These are phyloP conservation scores for Colletotrichum cuscutae DNA, from an alignment of 2,329 filamentous ascomycete genomes.

Conservation along the genomic window DNA sequence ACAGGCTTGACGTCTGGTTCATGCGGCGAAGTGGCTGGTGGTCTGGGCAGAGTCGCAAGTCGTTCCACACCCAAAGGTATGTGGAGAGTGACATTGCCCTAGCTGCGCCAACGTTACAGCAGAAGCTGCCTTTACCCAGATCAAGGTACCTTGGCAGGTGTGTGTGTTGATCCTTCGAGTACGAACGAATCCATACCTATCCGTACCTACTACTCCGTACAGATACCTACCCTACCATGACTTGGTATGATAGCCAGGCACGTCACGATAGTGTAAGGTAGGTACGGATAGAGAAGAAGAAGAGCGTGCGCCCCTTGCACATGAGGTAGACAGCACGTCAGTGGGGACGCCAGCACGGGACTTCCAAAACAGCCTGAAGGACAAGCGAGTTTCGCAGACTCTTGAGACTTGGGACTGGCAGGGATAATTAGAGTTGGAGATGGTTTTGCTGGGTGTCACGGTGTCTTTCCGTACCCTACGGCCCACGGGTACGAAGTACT, in stretches of 20 bases:
- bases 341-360: slow-evolving; percentile 29
- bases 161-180: background rate
- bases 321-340: slow-evolving; percentile 3
- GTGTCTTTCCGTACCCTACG: background rate
- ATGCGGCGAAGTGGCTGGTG: slow-evolving; percentile 28
- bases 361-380: slow-evolving; percentile 48
- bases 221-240: no score
- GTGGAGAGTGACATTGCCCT: slow-evolving; percentile 10
- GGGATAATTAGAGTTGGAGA: slow-evolving; percentile 35
- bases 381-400: slow-evolving; percentile 52
- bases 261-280: no score
- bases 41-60: slow-evolving; percentile 17
- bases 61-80: background rate
- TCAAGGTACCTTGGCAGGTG: slow-evolving; percentile 5
- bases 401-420: slow-evolving; percentile 37
- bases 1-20: slow-evolving; percentile 25
- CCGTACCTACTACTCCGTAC: no score
- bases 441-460: background rate
- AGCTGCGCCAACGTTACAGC: slow-evolving; percentile 21
- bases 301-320: slow-evolving; percentile 10
- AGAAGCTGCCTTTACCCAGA: slow-evolving; percentile 7
- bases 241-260: no score
- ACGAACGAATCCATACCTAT: no score
- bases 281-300: background rate
- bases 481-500: no score